Evolutionary conservation across 2,329 filamentous ascomycete species (phyloP).

Genomic region (Calonectria montana): DNA sequence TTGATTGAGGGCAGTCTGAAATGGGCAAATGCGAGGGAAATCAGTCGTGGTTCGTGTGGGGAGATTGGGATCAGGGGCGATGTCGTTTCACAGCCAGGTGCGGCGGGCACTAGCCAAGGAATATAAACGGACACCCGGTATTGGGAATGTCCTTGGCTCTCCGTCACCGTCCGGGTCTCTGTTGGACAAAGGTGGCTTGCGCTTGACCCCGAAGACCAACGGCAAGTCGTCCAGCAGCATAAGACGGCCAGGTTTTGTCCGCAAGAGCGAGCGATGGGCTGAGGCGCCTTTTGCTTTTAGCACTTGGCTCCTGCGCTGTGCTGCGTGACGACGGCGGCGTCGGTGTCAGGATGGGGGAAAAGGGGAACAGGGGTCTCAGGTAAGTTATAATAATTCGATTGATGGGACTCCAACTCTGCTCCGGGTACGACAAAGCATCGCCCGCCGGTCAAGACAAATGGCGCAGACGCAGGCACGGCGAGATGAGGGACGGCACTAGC

Average conservation of each 20-base stretch:
- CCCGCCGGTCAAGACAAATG: conserved; percentile 21
- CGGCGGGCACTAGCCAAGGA: conserved; percentile 36
- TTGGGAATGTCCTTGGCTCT: conserved; percentile 5
- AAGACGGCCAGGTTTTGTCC: neutral
- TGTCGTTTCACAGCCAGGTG: conserved; percentile 43
- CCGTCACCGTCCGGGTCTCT: neutral
- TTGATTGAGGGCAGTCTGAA: conserved; percentile 13
- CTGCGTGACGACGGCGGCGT: conserved; percentile 20
- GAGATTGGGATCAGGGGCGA: conserved; percentile 37
- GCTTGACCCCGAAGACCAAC: neutral
- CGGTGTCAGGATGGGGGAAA: conserved; percentile 10
- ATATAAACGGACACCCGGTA: conserved; percentile 29
- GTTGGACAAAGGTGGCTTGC: neutral
- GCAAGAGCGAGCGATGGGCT: neutral
- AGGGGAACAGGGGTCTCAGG: conserved; percentile 25
- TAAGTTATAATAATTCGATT: conserved; percentile 11
- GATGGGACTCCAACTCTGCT: conserved; percentile 9
- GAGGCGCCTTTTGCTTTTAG: neutral
- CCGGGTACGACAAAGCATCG: conserved; percentile 7
- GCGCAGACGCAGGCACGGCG: conserved; percentile 10
- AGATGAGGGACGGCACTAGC: conserved; percentile 12
- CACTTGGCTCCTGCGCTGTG: neutral
- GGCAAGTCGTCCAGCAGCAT: neutral
- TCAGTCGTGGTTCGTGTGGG: conserved; percentile 28
- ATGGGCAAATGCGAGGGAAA: conserved; percentile 6